Evolutionary conservation across 306 rosid species (phyloP).

Genomic region (Dicorynia guianensis): DNA sequence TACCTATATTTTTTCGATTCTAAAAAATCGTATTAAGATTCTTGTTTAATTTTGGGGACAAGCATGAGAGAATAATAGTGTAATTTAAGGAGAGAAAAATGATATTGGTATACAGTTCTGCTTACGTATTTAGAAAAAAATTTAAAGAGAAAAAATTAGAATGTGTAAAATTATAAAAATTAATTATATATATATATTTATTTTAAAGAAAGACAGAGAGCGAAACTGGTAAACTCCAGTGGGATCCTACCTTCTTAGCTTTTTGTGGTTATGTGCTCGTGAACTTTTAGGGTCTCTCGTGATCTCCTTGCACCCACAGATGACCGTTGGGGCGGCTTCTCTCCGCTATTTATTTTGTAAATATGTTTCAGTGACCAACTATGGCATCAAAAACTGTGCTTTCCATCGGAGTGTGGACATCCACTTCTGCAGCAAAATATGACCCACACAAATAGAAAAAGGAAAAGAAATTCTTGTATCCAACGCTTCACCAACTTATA

Average conservation of each 20-base stretch:
- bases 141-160: too few species aligned
- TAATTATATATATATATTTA: too few species aligned
- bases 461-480: neutral
- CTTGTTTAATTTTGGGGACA: too few species aligned
- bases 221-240: too few species aligned
- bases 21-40: too few species aligned
- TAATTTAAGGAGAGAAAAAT: too few species aligned
- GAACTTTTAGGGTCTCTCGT: slow-evolving; percentile 57
- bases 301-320: slow-evolving; percentile 44
- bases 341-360: slow-evolving; percentile 49
- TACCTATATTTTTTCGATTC: too few species aligned
- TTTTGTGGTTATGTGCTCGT: slow-evolving; percentile 55
- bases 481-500: neutral
- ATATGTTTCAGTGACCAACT: slow-evolving; percentile 28
- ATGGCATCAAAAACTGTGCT: slow-evolving; percentile 37
- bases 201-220: slow-evolving; percentile 4
- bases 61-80: neutral
- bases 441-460: slow-evolving; percentile 24
- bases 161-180: too few species aligned
- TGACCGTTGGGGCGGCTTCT: slow-evolving; percentile 30
- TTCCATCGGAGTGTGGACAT: neutral
- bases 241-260: slow-evolving; percentile 44
- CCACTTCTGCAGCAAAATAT: slow-evolving; percentile 30
- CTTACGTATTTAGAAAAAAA: too few species aligned
- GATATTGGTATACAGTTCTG: too few species aligned